phyloP scores from a whole-genome alignment of 2,329 filamentous ascomycete genomes.

The Venturiaceae sp. region DNA sequence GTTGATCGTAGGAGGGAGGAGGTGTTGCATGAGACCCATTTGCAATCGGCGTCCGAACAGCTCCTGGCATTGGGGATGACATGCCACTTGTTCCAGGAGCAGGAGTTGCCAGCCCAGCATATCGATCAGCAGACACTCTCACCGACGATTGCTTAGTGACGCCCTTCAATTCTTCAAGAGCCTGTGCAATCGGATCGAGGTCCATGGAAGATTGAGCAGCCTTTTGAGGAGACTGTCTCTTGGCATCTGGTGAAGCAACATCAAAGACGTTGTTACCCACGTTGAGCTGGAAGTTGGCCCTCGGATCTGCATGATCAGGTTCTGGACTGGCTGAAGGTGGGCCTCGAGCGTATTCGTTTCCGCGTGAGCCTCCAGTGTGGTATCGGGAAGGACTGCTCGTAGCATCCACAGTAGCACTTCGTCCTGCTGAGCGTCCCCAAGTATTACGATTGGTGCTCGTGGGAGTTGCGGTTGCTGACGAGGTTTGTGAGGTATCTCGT shows the following conservation, averaged over 20 bases:
- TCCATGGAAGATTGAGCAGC: constrained; percentile 43
- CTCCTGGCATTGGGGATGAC: constrained; percentile 27
- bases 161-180: constrained; percentile 84
- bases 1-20: constrained; percentile 74
- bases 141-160: constrained; percentile 70
- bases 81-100: constrained; percentile 35
- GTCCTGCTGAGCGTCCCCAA: constrained; percentile 37
- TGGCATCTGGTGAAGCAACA: constrained; percentile 64
- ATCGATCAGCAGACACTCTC: constrained; percentile 90
- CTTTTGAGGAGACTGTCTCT: constrained; percentile 35
- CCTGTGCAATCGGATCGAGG: constrained; percentile 80
- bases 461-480: constrained; percentile 16
- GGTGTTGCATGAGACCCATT: constrained; percentile 56
- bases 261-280: constrained; percentile 95
- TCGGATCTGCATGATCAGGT: constrained; percentile 80
- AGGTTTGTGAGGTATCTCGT: constrained; percentile 37
- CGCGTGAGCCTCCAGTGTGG: constrained; percentile 12
- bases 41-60: constrained; percentile 34
- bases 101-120: constrained; percentile 86
- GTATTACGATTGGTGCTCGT: constrained; percentile 44
- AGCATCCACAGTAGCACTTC: constrained; percentile 21
- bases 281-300: constrained; percentile 86
- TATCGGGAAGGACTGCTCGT: constrained; percentile 15
- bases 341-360: constrained; percentile 1
- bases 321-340: constrained; percentile 45